Percentiles rank a stretch among this genome's conserved stretches.
Evolutionary conservation across 305 asterid genomes (phyloP).

Genomic region (Ajuga reptans): DNA sequence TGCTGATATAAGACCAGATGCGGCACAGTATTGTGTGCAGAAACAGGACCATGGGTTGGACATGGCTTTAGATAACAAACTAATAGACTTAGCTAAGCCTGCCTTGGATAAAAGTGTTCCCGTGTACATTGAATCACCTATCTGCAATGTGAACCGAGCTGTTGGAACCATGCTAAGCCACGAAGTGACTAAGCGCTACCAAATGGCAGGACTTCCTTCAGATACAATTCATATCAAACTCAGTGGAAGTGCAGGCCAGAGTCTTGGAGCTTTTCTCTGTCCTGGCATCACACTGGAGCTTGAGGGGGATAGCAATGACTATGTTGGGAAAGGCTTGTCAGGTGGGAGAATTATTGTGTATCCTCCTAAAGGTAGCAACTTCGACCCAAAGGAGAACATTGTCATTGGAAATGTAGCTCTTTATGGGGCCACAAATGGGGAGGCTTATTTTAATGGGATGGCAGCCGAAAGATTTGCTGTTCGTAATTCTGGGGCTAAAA

Average conservation of each 20-base stretch:
- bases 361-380: slow-evolving; percentile 84
- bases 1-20: slow-evolving; percentile 93
- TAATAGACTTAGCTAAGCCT: slow-evolving; percentile 57
- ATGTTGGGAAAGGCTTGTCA: slow-evolving; percentile 95
- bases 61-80: slow-evolving; percentile 84
- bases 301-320: slow-evolving; percentile 98
- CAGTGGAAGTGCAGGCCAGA: slow-evolving; percentile 96
- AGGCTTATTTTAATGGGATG: slow-evolving; percentile 98
- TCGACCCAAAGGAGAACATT: slow-evolving; percentile 89
- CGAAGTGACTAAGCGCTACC: slow-evolving; percentile 78
- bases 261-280: slow-evolving; percentile 96
- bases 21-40: slow-evolving; percentile 90
- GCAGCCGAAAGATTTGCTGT: slow-evolving; percentile 98
- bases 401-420: slow-evolving; percentile 98
- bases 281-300: slow-evolving; percentile 91
- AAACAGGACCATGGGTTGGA: slow-evolving; percentile 96
- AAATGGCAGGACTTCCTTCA: slow-evolving; percentile 64
- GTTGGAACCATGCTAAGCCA: slow-evolving; percentile 99
- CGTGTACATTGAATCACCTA: slow-evolving; percentile 73
- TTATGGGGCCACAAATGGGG: slow-evolving; percentile 89
- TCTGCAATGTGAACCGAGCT: slow-evolving; percentile 87
- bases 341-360: slow-evolving; percentile 89
- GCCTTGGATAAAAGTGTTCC: slow-evolving; percentile 78
- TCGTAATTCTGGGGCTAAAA: slow-evolving; percentile 90
- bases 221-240: slow-evolving; percentile 90